Percentiles rank a stretch among this genome's conserved stretches.
These are phyloP conservation scores for Amoeboradix gromovi DNA, from an alignment of 371 early-diverging fungal species.

Conservation along the genomic window DNA sequence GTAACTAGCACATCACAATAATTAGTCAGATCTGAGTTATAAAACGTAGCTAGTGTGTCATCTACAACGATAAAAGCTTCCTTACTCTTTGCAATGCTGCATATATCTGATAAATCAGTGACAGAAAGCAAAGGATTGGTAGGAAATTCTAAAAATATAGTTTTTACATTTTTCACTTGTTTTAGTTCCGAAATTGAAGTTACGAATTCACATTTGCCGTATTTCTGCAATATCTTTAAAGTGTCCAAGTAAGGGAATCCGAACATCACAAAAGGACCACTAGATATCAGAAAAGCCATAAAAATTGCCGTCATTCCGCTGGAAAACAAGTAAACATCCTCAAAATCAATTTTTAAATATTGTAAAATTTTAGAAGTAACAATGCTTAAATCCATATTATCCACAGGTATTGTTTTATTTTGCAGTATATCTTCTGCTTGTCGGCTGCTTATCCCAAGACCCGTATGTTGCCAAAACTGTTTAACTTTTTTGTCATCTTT, in stretches of 20 bases:
- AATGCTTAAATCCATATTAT: not conserved
- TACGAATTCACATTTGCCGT: conserved; percentile 49
- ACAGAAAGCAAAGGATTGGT: conserved; percentile 67
- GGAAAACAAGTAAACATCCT: conserved; percentile 57
- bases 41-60: conserved; percentile 74
- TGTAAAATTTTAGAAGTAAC: not conserved
- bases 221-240: conserved; percentile 68
- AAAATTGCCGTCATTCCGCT: conserved; percentile 79
- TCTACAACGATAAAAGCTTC: conserved; percentile 55
- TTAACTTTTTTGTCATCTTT: conserved; percentile 38
- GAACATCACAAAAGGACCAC: conserved; percentile 3
- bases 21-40: conserved; percentile 39
- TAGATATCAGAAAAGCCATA: conserved; percentile 23
- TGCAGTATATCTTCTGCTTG: conserved; percentile 48
- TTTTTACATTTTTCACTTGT: conserved; percentile 28
- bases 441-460: conserved; percentile 56
- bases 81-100: conserved; percentile 37
- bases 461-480: conserved; percentile 77
- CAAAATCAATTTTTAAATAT: conserved; percentile 14
- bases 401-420: not conserved
- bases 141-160: conserved; percentile 70
- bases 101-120: conserved; percentile 36
- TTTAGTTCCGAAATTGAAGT: conserved; percentile 4
- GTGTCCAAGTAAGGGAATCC: conserved; percentile 82
- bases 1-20: conserved; percentile 65